phyloP scores from a whole-genome alignment of 768 basidiomycete genomes.

The Russula emetica region DNA sequence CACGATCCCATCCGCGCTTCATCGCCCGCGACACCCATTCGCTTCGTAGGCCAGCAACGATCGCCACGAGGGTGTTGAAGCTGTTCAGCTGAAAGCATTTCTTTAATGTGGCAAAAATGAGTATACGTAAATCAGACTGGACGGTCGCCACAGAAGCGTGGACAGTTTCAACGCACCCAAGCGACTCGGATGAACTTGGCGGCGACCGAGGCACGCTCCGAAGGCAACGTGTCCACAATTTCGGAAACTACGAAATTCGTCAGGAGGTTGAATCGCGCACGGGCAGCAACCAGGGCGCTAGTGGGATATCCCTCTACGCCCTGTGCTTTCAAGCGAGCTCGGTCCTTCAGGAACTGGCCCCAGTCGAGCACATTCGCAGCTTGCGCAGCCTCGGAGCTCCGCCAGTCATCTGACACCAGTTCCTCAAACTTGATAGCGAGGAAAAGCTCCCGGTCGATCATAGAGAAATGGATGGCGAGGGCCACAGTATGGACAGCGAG shows the following conservation, averaged over 20 bases:
- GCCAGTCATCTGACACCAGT: slow-evolving; percentile 71
- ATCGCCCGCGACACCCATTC: slow-evolving; percentile 67
- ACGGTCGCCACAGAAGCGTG: slow-evolving; percentile 1
- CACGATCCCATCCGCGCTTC: slow-evolving; percentile 55
- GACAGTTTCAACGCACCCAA: slow-evolving; percentile 51
- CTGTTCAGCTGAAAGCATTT: slow-evolving; percentile 77
- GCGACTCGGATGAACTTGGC: slow-evolving; percentile 83
- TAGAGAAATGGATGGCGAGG: slow-evolving; percentile 73
- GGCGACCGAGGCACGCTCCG: slow-evolving; percentile 60
- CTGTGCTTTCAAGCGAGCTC: slow-evolving; percentile 64
- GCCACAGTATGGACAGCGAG: slow-evolving; percentile 54
- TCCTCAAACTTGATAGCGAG: slow-evolving; percentile 85
- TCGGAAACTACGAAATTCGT: slow-evolving; percentile 78
- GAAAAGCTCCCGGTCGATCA: slow-evolving; percentile 87
- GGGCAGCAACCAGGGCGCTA: slow-evolving; percentile 65
- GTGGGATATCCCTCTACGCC: slow-evolving; percentile 55
- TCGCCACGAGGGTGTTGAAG: slow-evolving; percentile 73
- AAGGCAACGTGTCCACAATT: slow-evolving; percentile 67
- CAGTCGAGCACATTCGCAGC: slow-evolving; percentile 74
- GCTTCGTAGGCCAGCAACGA: slow-evolving; percentile 70
- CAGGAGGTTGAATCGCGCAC: slow-evolving; percentile 81
- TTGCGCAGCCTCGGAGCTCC: slow-evolving; percentile 45
- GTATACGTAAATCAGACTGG: slow-evolving; percentile 8
- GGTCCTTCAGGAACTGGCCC: slow-evolving; percentile 74
- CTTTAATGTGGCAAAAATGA: slow-evolving; percentile 42